Conservation (phyloP, 345 rosid species). For the Populus simonii region DNA sequence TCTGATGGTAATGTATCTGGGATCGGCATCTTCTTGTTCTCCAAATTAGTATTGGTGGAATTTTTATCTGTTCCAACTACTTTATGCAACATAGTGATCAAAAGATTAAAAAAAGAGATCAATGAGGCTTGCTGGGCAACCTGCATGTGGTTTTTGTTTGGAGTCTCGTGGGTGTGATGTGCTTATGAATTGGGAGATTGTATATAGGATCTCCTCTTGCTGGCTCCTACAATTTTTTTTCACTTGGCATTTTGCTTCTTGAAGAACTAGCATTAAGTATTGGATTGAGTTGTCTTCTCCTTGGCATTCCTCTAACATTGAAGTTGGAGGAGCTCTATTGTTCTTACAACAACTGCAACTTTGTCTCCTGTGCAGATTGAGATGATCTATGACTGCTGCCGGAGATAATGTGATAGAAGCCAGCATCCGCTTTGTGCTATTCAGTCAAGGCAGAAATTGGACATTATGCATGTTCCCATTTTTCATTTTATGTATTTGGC, state of each 20-base stretch:
- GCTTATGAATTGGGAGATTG: background rate
- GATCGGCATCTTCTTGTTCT: background rate
- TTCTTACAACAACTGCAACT: background rate
- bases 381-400: slow-evolving; percentile 11
- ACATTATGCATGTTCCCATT: slow-evolving; percentile 8
- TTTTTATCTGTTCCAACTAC: background rate
- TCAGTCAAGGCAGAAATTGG: slow-evolving; percentile 9
- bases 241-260: background rate
- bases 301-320: background rate
- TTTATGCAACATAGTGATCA: background rate
- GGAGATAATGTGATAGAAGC: background rate
- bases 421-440: slow-evolving; percentile 6
- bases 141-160: background rate
- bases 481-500: slow-evolving; percentile 6
- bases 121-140: background rate
- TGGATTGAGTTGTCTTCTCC: too few species aligned
- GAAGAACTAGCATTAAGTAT: background rate
- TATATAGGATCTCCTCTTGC: background rate
- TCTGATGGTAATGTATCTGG: background rate
- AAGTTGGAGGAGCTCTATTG: background rate
- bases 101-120: background rate
- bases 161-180: background rate
- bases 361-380: slow-evolving; percentile 19
- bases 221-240: background rate
- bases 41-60: background rate